Conservation (phyloP, 164 flowering plant species). For the Litsea cubeba region DNA sequence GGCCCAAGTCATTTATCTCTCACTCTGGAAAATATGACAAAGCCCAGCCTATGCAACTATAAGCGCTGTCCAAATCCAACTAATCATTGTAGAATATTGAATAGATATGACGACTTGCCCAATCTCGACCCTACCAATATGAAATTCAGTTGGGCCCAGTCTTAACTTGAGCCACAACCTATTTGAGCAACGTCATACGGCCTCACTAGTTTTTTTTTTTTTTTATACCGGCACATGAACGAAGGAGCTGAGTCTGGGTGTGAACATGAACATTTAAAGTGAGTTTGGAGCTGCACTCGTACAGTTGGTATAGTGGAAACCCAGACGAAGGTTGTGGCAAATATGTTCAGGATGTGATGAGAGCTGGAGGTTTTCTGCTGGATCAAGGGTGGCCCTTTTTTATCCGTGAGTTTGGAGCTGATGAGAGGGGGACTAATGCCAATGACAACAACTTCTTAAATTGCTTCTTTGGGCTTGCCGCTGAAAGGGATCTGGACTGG, state of each 20-base stretch:
- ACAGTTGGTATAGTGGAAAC: slow-evolving; percentile 32
- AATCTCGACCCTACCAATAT: too few species aligned
- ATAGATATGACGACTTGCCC: too few species aligned
- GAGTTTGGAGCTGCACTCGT: slow-evolving; percentile 50
- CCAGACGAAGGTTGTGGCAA: slow-evolving; percentile 19
- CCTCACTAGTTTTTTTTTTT: neutral
- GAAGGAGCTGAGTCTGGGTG: slow-evolving; percentile 16
- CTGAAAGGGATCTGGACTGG: slow-evolving; percentile 47
- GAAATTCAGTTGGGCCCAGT: too few species aligned
- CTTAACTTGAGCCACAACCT: neutral
- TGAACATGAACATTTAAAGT: slow-evolving; percentile 8
- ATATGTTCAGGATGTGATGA: slow-evolving; percentile 3
- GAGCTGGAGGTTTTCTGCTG: slow-evolving; percentile 27
- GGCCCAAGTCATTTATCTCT: too few species aligned
- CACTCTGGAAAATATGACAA: too few species aligned
- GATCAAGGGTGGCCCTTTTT: slow-evolving; percentile 34
- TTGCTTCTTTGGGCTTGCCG: slow-evolving; percentile 32
- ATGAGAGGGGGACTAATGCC: slow-evolving; percentile 28
- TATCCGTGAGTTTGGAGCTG: slow-evolving; percentile 51
- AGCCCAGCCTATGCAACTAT: too few species aligned
- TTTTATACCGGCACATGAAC: slow-evolving; percentile 1
- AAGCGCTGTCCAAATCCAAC: too few species aligned
- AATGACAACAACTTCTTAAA: slow-evolving; percentile 37
- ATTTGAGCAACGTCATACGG: neutral
- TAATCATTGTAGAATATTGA: too few species aligned